Evolutionary conservation across 352 stramenopile genomes (phyloP).

Genomic region (Phytophthora pistaciae): DNA sequence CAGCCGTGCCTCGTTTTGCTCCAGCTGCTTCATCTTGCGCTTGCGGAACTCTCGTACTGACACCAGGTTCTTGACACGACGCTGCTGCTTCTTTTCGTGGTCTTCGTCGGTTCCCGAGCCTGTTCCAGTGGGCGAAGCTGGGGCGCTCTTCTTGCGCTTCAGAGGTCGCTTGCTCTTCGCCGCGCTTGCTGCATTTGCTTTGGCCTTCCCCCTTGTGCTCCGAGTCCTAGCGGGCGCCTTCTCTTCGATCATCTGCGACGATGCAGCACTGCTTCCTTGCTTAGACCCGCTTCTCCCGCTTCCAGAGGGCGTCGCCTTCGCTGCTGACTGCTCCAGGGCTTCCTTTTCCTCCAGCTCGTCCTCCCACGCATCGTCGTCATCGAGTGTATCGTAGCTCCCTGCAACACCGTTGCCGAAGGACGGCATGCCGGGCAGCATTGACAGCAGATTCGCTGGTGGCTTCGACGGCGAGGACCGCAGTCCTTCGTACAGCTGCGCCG

Average conservation of each 20-base stretch:
- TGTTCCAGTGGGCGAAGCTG: conserved; percentile 14
- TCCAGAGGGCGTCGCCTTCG: background rate
- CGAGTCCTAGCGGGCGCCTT: conserved; percentile 3
- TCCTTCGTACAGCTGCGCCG: conserved; percentile 32
- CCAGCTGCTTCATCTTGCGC: conserved; percentile 77
- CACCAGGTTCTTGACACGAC: conserved; percentile 78
- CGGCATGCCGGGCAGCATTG: conserved; percentile 11
- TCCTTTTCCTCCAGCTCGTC: conserved; percentile 14
- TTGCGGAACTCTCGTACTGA: conserved; percentile 83
- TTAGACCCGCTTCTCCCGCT: background rate
- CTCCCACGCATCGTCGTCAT: conserved; percentile 16
- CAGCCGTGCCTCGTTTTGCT: conserved; percentile 73
- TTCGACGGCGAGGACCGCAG: conserved; percentile 14
- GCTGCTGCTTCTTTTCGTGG: conserved; percentile 64
- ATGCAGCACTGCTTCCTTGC: conserved; percentile 4
- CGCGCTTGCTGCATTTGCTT: background rate
- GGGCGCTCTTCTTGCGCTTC: conserved; percentile 38
- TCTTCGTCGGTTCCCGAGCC: conserved; percentile 41
- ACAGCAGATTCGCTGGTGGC: conserved; percentile 10
- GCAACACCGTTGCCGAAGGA: conserved; percentile 21
- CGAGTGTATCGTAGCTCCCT: conserved; percentile 35
- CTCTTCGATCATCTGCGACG: conserved; percentile 7
- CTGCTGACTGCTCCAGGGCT: background rate
- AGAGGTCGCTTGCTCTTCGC: conserved; percentile 32
- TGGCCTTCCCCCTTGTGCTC: conserved; percentile 22